Evolutionary conservation across 176 grass and related monocot species (phyloP), one percentile per base, ranked within the genome.

Genomic region (Canna indica): DNA sequence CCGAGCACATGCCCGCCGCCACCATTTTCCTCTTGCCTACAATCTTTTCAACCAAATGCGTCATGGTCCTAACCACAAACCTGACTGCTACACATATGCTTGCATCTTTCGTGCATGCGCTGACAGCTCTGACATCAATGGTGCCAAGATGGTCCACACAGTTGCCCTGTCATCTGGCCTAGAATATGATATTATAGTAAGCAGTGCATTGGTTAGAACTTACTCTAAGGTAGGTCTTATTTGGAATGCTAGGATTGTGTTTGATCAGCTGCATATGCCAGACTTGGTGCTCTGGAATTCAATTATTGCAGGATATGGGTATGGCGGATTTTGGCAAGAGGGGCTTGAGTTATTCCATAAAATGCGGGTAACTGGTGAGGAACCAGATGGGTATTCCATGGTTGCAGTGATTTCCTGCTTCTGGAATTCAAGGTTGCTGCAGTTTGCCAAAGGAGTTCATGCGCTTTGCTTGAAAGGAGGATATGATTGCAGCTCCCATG

Each of bases 201-300:
- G 52, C 32, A 87, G 84, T 48, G 73, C 88, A 25, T 63, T 85
- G 17, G 73, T 91, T 0, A 91, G 79, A 8, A 65, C 59, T 0
- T 87, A 85, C 1, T 76, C 88, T 0, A 91, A 82, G 61, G 60
- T 85, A 29, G 74, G 82, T 68, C 79, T 80, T 16, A 27, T 82
- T 1, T 33, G 58, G 5, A 56, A 79, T 52, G 84, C 84, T 5
- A 73, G 73, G 56, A 60, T 13, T 0, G 29, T 84, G 73, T 87
- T 87, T 10, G 84, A 87, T 62, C 73, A 54, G 62, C 68, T 82
- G 79, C 47, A 0, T 47, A 76, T 81, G 0, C 79, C 52, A 41
- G 84, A 91, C 64, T 47, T 87, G 48, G 84, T 87, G 67, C 64
- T 91, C 1, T 82, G 82, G 84, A 91, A 91, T 72, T 79, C 79